Percentiles rank a stretch among this genome's conserved stretches.
Evolutionary conservation across 768 basidiomycete genomes (phyloP).

Genomic region (Leucocoprinus sp.): DNA sequence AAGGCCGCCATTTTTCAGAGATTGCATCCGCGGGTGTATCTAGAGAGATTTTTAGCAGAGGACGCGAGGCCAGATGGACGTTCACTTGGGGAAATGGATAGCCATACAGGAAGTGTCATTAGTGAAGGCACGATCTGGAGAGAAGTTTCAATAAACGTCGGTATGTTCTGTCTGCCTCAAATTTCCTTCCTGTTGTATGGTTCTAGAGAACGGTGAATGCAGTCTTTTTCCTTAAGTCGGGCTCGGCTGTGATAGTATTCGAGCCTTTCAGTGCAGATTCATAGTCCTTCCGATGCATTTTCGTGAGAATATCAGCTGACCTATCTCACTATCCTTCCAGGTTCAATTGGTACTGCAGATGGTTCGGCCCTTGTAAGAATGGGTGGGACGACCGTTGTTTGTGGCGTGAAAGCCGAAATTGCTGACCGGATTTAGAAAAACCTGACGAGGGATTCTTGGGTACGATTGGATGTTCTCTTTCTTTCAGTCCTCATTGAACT

Average conservation of each 20-base stretch:
- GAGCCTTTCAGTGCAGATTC: no score
- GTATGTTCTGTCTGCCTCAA: neutral
- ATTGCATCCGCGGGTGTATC: conserved; percentile 81
- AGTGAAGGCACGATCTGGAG: conserved; percentile 57
- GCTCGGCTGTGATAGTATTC: no score
- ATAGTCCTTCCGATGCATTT: neutral
- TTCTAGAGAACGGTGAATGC: neutral
- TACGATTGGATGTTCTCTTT: conserved; percentile 25
- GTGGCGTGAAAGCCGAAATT: conserved; percentile 93
- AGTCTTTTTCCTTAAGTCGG: neutral
- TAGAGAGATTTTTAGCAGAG: conserved; percentile 78
- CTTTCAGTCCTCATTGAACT: neutral
- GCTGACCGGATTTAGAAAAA: conserved; percentile 79
- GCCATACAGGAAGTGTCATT: conserved; percentile 4
- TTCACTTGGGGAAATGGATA: conserved; percentile 21
- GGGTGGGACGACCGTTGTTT: conserved; percentile 91
- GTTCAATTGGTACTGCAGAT: conserved; percentile 89
- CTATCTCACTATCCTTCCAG: conserved; percentile 28
- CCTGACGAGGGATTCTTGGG: conserved; percentile 80
- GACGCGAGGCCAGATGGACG: conserved; percentile 80
- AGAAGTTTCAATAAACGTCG: conserved; percentile 36
- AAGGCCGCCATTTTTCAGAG: conserved; percentile 70
- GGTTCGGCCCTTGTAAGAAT: conserved; percentile 88
- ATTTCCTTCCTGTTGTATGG: neutral
- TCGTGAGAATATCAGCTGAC: neutral